Conservation (phyloP, 495 filamentous ascomycete species). For the Hyaloscypha variabilis region DNA sequence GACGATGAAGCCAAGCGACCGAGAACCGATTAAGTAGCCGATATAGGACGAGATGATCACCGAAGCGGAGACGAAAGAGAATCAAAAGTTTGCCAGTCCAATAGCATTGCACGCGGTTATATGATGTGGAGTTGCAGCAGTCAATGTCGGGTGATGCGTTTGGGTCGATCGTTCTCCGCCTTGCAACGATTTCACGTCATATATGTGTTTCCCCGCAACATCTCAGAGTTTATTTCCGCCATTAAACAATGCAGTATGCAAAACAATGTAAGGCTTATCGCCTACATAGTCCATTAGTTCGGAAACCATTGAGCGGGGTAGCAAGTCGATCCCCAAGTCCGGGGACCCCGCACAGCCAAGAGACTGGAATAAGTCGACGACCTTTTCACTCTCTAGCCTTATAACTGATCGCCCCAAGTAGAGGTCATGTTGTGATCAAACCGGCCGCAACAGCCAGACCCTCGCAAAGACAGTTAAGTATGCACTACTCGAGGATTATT, state of each 20-base stretch:
- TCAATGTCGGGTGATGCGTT: background rate
- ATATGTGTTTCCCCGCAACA: background rate
- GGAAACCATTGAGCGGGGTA: background rate
- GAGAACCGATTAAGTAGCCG: slow-evolving; percentile 22
- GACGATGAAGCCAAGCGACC: slow-evolving; percentile 29
- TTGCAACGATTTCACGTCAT: background rate
- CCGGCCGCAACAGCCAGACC: too few relatives aligned
- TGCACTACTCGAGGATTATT: background rate
- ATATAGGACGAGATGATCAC: background rate
- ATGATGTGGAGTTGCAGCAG: background rate
- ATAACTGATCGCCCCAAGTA: too few relatives aligned
- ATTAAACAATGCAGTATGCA: background rate
- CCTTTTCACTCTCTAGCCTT: too few relatives aligned
- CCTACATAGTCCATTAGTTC: background rate
- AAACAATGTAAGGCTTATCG: background rate
- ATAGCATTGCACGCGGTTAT: background rate
- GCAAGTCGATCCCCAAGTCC: background rate
- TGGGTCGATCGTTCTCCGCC: background rate
- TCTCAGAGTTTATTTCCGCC: background rate
- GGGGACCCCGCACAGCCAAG: background rate
- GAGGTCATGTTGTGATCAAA: too few relatives aligned
- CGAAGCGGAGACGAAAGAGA: background rate
- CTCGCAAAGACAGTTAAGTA: background rate
- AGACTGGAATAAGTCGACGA: too few relatives aligned
- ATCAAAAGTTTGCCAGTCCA: background rate